Percentiles rank a stretch among this genome's conserved stretches.
phyloP scores from a whole-genome alignment of 805 yeast genomes.

The Ascoidea tarda region DNA sequence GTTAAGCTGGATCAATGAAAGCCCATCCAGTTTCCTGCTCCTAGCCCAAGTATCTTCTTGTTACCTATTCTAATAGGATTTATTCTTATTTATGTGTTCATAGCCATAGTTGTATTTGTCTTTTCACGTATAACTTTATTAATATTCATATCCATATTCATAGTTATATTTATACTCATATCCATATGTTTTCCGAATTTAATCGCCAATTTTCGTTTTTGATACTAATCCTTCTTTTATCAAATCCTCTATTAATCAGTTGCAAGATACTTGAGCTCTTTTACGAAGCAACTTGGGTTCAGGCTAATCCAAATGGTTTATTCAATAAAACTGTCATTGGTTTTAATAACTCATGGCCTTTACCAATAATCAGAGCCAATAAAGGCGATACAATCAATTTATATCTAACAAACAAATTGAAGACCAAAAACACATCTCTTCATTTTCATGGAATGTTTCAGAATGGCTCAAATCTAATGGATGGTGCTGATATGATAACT shows the following conservation, averaged over 20 bases:
- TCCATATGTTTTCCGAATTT: no score
- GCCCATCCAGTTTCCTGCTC: no score
- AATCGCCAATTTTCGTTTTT: no score
- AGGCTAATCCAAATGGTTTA: slow-evolving; percentile 55
- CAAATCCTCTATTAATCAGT: background rate
- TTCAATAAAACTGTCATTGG: slow-evolving; percentile 44
- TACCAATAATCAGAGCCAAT: slow-evolving; percentile 50
- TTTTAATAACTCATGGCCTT: slow-evolving; percentile 60
- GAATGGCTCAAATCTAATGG: slow-evolving; percentile 50
- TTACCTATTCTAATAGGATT: no score
- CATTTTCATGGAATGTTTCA: slow-evolving; percentile 76
- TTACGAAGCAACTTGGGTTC: slow-evolving; percentile 43
- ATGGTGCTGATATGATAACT: slow-evolving; percentile 69
- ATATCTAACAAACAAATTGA: slow-evolving; percentile 48
- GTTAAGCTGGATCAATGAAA: no score
- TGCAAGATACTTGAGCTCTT: slow-evolving; percentile 37
- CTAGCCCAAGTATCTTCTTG: no score
- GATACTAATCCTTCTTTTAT: no score
- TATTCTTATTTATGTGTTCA: no score
- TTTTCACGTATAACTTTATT: no score
- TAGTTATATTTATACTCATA: no score
- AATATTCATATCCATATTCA: no score
- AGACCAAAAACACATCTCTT: slow-evolving; percentile 37
- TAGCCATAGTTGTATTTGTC: no score
- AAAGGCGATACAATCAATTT: slow-evolving; percentile 50